phyloP scores from a whole-genome alignment of 2,329 filamentous ascomycete species.

The Aureobasidium subglaciale region DNA sequence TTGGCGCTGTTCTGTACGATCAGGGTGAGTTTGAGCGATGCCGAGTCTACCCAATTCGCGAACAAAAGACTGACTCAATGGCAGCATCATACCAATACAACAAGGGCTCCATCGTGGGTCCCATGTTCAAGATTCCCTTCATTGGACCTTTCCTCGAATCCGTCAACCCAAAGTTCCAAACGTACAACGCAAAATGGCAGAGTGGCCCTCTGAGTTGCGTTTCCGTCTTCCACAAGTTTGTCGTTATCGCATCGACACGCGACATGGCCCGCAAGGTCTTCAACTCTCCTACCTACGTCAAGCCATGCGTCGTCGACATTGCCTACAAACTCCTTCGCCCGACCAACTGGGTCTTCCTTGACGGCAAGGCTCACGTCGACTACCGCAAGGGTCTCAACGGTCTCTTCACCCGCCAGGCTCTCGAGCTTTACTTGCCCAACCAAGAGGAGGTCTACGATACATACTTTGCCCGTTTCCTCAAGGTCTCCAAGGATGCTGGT shows the following conservation, averaged over 20 bases:
- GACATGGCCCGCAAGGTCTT: constrained; percentile 96
- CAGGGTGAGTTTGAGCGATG: constrained; percentile 59
- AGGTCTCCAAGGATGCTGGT: constrained; percentile 60
- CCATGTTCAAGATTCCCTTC: constrained; percentile 43
- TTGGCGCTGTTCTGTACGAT: constrained; percentile 73
- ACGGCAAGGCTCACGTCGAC: constrained; percentile 90
- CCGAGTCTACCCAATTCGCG: not conserved
- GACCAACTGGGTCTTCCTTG: constrained; percentile 95
- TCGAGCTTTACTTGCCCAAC: constrained; percentile 81
- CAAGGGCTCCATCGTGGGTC: constrained; percentile 41
- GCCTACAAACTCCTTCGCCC: constrained; percentile 88
- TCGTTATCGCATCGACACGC: constrained; percentile 89
- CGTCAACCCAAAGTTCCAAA: constrained; percentile 81
- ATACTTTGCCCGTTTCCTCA: constrained; percentile 74
- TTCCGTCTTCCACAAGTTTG: constrained; percentile 99
- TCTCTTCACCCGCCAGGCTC: constrained; percentile 84
- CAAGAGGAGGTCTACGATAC: constrained; percentile 86
- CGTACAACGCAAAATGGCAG: constrained; percentile 88
- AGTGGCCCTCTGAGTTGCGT: constrained; percentile 92
- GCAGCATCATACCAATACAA: constrained; percentile 41
- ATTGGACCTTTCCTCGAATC: constrained; percentile 93
- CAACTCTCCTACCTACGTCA: constrained; percentile 86
- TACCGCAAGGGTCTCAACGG: constrained; percentile 95
- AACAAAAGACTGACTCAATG: constrained; percentile 18
- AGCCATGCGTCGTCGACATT: constrained; percentile 91